Evolutionary conservation across 2,329 filamentous ascomycete species (phyloP), one percentile per base, ranked within the genome.

Genomic region (Calonectria pteridis): DNA sequence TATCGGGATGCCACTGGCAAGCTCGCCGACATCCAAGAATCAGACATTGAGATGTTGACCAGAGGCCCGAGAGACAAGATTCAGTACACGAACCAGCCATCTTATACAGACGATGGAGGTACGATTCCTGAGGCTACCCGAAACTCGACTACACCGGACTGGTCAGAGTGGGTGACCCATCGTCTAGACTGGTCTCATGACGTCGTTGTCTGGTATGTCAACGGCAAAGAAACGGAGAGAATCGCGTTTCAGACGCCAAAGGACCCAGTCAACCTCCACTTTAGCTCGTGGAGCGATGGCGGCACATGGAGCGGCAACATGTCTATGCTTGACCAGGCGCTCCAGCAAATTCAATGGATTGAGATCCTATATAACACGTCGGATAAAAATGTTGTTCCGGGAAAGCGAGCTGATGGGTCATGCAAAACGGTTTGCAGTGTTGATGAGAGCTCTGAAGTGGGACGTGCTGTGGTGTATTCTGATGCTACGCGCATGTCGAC

Each of bases 221-320:
- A 91, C 74, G 87, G 86, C 40, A 79, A 84, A 46, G 80, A 88
- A 76, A 84, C 87, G 7, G 86, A 87, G 1, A 84, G 84, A 10
- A 90, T 89, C 73, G 84, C 84, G 1, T 90, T 91, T 79, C 89
- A 90, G 73, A 87, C 89, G 3, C 90, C 91, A 0, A 84, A 84
- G 9, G 87, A 89, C 64, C 84, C 87, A 4, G 87, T 86, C 51
- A 85, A 85, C 49, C 78, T 92, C 51, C 86, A 88, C 20, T 84
- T 92, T 70, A 92, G 92, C 77, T 86, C 90, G 63, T 92, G 91
- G 90, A 89, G 89, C 55, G 88, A 92, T 72, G 90, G 90, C 4
- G 88, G 89, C 5, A 82, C 84, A 23, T 92, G 90, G 90, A 88
- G 88, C 7, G 90, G 89, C 10, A 86, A 88, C 43, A 91, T 92